Evolutionary conservation across 75 land plant genomes (phyloP).

Genomic region (Selaginella moellendorffii): DNA sequence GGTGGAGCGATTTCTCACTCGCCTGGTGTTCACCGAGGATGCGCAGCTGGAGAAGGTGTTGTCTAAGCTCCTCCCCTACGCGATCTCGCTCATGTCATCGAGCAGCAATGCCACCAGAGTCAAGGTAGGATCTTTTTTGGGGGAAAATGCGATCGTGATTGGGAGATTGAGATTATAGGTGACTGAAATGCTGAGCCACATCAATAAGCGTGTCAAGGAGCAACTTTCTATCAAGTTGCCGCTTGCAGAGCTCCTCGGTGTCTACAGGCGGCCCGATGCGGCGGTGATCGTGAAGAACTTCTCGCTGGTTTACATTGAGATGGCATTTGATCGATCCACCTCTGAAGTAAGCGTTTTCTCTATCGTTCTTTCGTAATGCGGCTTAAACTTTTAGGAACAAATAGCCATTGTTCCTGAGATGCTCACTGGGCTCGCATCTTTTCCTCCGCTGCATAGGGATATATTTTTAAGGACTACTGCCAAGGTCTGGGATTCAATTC

Average conservation of each 20-base stretch:
- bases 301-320: constrained; percentile 81
- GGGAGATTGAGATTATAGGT: no score
- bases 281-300: constrained; percentile 71
- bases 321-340: constrained; percentile 70
- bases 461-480: constrained; percentile 45
- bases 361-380: background rate
- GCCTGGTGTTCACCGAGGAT: constrained; percentile 86
- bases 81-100: constrained; percentile 64
- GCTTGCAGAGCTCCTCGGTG: constrained; percentile 46
- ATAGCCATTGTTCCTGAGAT: constrained; percentile 50
- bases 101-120: constrained; percentile 35
- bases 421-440: constrained; percentile 35
- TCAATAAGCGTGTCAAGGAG: constrained; percentile 88
- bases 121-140: constrained; percentile 27
- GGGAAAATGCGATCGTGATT: background rate
- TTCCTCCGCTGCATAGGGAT: constrained; percentile 69
- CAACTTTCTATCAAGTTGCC: constrained; percentile 63
- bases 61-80: constrained; percentile 60
- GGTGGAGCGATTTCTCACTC: constrained; percentile 79
- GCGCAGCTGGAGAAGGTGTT: constrained; percentile 60
- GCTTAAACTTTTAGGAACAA: constrained; percentile 34
- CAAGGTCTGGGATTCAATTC: no score
- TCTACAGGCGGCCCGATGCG: constrained; percentile 35
- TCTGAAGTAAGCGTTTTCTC: constrained; percentile 27
- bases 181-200: constrained; percentile 79